Base-by-base conservation (phyloP, 768 basidiomycete genomes). In the Termitomyces bulborhizus region DNA sequence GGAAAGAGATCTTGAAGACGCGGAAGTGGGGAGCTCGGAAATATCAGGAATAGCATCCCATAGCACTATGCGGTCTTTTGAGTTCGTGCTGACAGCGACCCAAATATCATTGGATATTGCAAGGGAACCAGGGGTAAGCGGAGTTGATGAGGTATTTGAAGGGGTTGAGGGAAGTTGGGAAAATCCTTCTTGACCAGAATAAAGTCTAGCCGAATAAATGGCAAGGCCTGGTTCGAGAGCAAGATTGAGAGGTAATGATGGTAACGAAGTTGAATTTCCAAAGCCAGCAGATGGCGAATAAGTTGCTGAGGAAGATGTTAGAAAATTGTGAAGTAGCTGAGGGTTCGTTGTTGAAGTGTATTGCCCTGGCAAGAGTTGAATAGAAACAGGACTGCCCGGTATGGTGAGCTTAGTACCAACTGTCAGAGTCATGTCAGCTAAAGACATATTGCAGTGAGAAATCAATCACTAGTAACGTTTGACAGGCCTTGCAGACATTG, bases 401-500 rank as follows among this genome's bases (percentile, higher is more conserved):
- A 80, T 76, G 18, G 81, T 82, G 54, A 92, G 67, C 49, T 76
- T 82, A 59, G 80, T 81, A 59, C 90, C 90, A 58, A 93, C 90
- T 93, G 56, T 37, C 16, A 32, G 21, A 49, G 51, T 51, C 53
- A 34, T 16, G 27, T 44, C 6, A 45, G 12, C 36, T 49, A 2
- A 43, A 27, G 41, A 41, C 13, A 55, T 45, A 9, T 26, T 4
- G 50, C 4, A 43, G 43, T 50, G 3, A 44, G 41, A 16, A 4
- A 6, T n/a, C 3, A 70, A 73, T 34, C 55, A 84, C 88, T 72
- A 63, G 88, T 86, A 24, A 77, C 80, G 65, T 92, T 91, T 32
- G 87, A 82, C 70, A 72, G 80, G 55, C 90, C 90, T 69, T 90
- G 79, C 54, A 92, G 71, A 75, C 90, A 92, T 86, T 93, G 89